Conservation (phyloP, 192 early-diverging fungal species). For the Coemansia sp. region DNA sequence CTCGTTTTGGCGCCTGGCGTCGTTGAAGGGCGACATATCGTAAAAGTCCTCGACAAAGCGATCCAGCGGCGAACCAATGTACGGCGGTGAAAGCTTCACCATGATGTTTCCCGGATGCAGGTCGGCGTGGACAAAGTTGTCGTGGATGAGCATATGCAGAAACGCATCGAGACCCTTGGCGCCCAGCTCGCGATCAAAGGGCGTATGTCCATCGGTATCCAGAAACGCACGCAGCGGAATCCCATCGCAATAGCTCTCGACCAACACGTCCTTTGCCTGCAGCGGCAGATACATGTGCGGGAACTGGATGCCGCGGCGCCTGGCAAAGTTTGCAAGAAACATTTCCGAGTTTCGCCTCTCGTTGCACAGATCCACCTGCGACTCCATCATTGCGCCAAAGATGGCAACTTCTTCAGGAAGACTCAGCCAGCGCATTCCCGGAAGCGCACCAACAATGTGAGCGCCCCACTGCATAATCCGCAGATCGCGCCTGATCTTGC, state of each 20-base stretch:
- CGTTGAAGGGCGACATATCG: slow-evolving; percentile 51
- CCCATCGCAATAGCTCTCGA: slow-evolving; percentile 83
- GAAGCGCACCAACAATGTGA: slow-evolving; percentile 63
- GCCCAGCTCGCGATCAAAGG: slow-evolving; percentile 76
- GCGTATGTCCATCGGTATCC: slow-evolving; percentile 56
- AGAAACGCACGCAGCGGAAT: slow-evolving; percentile 78
- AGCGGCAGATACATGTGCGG: slow-evolving; percentile 59
- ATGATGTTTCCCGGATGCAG: slow-evolving; percentile 94
- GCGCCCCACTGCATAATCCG: slow-evolving; percentile 78
- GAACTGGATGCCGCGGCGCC: slow-evolving; percentile 61
- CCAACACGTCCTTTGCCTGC: slow-evolving; percentile 61
- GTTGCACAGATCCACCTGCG: slow-evolving; percentile 80
- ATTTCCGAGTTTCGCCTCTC: slow-evolving; percentile 74
- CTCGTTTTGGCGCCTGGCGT: slow-evolving; percentile 7
- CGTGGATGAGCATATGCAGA: slow-evolving; percentile 88
- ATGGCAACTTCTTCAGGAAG: slow-evolving; percentile 85
- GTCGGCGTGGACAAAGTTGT: slow-evolving; percentile 95
- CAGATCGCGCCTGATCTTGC: slow-evolving; percentile 75
- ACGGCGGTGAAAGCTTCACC: slow-evolving; percentile 73
- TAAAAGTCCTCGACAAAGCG: slow-evolving; percentile 51
- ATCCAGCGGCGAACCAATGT: slow-evolving; percentile 56
- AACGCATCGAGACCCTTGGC: slow-evolving; percentile 80
- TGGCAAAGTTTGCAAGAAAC: slow-evolving; percentile 62
- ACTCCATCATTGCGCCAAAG: slow-evolving; percentile 91
- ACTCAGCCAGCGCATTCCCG: slow-evolving; percentile 81